Base-by-base conservation (phyloP, 768 basidiomycete genomes). In the Mycena vitilis region DNA sequence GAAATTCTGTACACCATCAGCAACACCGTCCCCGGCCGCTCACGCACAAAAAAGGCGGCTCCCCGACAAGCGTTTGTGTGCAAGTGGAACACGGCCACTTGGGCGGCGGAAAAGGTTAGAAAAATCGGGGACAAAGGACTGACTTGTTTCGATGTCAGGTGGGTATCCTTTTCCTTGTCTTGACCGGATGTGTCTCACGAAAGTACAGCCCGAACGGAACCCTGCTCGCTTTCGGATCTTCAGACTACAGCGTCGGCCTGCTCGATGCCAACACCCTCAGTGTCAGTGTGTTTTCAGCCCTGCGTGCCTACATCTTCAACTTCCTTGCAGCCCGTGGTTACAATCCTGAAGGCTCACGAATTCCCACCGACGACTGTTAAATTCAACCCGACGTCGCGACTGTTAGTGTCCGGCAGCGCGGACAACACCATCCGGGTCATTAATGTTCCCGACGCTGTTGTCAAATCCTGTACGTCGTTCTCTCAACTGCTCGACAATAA, bases 321-420 rank as follows among this genome's bases (percentile, higher is more conserved):
- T 15, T 44, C 57, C 48, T 49, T 73, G n/a, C 73, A 99, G 96
- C 96, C 96, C 1, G 77, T 95, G 15, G 80, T 95, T 37, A 90
- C 90, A 22, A 98, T 99, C 69, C 83, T 98, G 65, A 94, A 94
- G 79, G 94, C 98, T 0, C 97, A 99, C 78, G 95, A 96, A 67
- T 95, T 99, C 78, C 94, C 98, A 5, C 89, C 94, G 7, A 99
- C 98, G 1, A 89, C 93, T 5, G 80, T 99, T 63, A 88, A 87
- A 66, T 99, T 99, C 84, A 97, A 92, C 76, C 91, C 95, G 2
- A 84, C 89, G 8, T 90, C 91, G 15, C 88, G 84, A n/a, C 71
- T 96, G 15, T 85, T 99, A 5, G 87, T 96, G 22, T 95, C 95
- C 7, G 96, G 93, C 20, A 95, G 95, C 73, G 93, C 94, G 10